These are phyloP conservation scores for Endocarpon pusillum DNA, from an alignment of 495 filamentous ascomycete species.

Conservation along the genomic window DNA sequence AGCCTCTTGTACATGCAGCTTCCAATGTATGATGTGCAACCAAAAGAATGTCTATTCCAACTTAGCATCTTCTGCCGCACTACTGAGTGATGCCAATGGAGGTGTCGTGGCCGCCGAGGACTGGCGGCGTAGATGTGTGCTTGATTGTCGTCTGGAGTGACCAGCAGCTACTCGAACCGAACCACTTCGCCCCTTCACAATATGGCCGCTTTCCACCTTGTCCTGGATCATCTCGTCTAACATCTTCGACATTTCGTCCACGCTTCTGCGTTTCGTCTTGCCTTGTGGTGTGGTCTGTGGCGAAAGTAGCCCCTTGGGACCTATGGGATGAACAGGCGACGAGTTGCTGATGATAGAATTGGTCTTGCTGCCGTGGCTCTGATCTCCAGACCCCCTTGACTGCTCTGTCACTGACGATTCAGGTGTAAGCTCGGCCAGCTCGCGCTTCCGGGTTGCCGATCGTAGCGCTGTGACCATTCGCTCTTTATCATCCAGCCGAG, in stretches of 20 bases:
- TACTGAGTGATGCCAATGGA: too few relatives aligned
- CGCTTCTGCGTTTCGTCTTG: conserved; percentile 44
- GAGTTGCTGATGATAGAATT: conserved; percentile 10
- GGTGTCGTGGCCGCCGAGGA: too few relatives aligned
- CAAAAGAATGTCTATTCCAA: too few relatives aligned
- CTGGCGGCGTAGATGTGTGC: too few relatives aligned
- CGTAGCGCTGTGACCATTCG: conserved; percentile 79
- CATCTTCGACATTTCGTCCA: conserved; percentile 78
- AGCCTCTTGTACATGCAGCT: too few relatives aligned
- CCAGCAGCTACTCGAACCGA: conserved; percentile 30
- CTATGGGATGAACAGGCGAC: conserved; percentile 8
- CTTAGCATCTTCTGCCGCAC: too few relatives aligned
- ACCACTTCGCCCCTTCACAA: conserved; percentile 40
- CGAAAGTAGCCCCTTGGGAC: conserved; percentile 13
- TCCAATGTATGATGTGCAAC: too few relatives aligned
- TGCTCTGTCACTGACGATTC: conserved; percentile 22
- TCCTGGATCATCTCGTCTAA: conserved; percentile 91
- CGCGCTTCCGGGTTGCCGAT: conserved; percentile 72
- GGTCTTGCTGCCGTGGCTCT: conserved; percentile 16
- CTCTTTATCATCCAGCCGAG: conserved; percentile 88
- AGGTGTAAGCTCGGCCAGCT: conserved; percentile 51
- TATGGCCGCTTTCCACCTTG: conserved; percentile 51
- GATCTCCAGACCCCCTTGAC: conserved; percentile 17
- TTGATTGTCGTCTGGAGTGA: conserved; percentile 19
- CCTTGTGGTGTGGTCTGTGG: conserved; percentile 10